phyloP scores from a whole-genome alignment of 2,329 filamentous ascomycete genomes.

The Colletotrichum brevisporum region DNA sequence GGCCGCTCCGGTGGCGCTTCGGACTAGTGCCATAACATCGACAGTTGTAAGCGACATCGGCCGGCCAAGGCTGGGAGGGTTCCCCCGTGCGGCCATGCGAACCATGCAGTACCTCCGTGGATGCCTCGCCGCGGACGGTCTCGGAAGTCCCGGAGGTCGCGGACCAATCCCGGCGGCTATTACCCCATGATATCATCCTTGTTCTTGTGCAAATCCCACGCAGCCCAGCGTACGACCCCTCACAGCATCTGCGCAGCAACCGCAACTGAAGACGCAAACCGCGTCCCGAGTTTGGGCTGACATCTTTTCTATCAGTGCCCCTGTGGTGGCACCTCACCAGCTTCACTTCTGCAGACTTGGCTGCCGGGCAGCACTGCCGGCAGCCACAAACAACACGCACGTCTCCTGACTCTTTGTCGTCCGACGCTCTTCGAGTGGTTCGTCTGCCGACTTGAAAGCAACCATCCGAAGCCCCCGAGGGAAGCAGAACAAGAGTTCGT shows the following conservation, averaged over 20 bases:
- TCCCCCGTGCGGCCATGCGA: conserved; percentile 20
- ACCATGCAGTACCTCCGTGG: conserved; percentile 27
- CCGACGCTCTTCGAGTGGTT: neutral
- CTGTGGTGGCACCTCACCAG: conserved; percentile 10
- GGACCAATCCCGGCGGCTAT: conserved; percentile 6
- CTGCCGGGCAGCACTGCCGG: neutral
- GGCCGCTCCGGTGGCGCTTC: conserved; percentile 12
- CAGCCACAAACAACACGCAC: conserved; percentile 10
- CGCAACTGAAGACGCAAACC: neutral
- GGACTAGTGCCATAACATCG: neutral
- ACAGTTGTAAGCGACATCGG: conserved; percentile 6
- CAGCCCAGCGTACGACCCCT: conserved; percentile 8
- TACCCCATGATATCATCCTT: conserved; percentile 23
- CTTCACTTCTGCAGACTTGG: neutral
- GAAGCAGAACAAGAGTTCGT: neutral
- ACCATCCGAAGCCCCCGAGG: neutral
- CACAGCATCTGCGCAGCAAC: neutral
- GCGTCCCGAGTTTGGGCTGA: neutral
- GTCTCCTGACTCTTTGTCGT: conserved; percentile 27
- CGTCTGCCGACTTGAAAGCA: neutral
- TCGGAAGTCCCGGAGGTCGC: conserved; percentile 23
- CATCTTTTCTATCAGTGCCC: neutral
- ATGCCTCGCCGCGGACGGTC: conserved; percentile 29
- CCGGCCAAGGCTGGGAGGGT: neutral
- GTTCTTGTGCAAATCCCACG: conserved; percentile 19